Conservation (phyloP, 2,329 filamentous ascomycete species). For the Coleophoma crateriformis region DNA sequence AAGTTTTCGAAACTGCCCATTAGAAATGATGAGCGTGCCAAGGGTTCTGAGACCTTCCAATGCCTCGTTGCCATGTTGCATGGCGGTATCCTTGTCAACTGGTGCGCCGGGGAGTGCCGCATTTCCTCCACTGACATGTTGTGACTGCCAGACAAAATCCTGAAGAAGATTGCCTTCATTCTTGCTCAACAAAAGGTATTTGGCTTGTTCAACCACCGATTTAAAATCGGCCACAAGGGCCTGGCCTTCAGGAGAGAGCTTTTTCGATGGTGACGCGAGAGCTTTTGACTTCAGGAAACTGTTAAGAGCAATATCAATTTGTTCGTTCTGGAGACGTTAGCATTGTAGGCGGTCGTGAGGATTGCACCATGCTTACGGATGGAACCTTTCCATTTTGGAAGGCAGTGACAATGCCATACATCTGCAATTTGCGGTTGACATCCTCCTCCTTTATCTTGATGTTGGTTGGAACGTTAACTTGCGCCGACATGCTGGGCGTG, state of each 20-base stretch:
- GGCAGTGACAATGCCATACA: constrained; percentile 46
- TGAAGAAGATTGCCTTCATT: constrained; percentile 92
- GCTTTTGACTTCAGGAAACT: constrained; percentile 71
- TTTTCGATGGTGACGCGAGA: constrained; percentile 63
- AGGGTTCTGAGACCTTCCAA: constrained; percentile 82
- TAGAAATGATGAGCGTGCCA: constrained; percentile 85
- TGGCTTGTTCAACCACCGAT: constrained; percentile 77
- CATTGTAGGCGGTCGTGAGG: not conserved
- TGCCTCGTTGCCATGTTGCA: constrained; percentile 78
- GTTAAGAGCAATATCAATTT: constrained; percentile 89
- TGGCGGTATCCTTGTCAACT: constrained; percentile 68
- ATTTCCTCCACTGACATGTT: constrained; percentile 62
- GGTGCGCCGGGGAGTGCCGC: constrained; percentile 60
- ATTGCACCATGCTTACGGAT: constrained; percentile 38
- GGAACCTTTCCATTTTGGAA: constrained; percentile 88
- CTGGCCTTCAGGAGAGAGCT: constrained; percentile 79
- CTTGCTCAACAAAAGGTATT: constrained; percentile 82
- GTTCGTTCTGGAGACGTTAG: constrained; percentile 44
- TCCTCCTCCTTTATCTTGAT: constrained; percentile 37
- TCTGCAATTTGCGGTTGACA: constrained; percentile 88
- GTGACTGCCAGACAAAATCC: constrained; percentile 94
- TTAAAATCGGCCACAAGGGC: constrained; percentile 71
- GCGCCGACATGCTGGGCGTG: constrained; percentile 9
- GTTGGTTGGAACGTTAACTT: constrained; percentile 24
- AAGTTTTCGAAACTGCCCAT: constrained; percentile 60